Base-by-base conservation (phyloP, 257 asterid genomes). In the Rauvolfia tetraphylla region DNA sequence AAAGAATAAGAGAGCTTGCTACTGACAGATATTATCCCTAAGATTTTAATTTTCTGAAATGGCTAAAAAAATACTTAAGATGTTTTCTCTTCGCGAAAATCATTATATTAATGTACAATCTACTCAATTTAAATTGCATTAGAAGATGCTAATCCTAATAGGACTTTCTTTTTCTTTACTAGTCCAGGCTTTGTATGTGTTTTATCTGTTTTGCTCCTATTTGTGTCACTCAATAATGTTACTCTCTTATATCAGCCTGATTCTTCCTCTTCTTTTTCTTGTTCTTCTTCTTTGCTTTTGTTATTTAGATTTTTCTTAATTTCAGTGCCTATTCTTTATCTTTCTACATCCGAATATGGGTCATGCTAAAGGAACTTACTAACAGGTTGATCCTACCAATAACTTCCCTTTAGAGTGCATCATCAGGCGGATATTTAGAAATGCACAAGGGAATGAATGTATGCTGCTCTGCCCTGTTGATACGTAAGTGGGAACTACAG, bases 381-480 rank as follows among this genome's bases (percentile, higher is more conserved):
- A 75, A 51, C 95, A 95, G 99, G 93, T 95, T 48, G 99, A 95
- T 84, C 87, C 97, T 48, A 68, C 97, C 77, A 95, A 87, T 82
- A 95, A 93, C 84, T 88, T 84, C 33, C 95, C 98, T 23, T 79
- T 95, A 72, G 99, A 93, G 78, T 95, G 99, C 73, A 86, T 91
- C 85, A 88, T 95, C 82, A 89, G 99, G 81, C 90, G 99, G 81
- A 81, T 95, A 42, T 95, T 93, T 83, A 89, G 80, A 83, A 95
- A 85, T 84, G 81, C 95, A 61, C 86, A 79, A n/a, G 98, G 92
- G 78, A 92, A 90, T 79, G 99, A 95, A 73, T 95, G 97, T 57
- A 85, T 95, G 95, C 87, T 95, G 75, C 96, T 95, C 74, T 95
- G 97, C 85, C 99, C 99, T 76, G 95, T 91, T 83, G 99, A 95